Conservation (phyloP, 306 rosid species). For the Elaeagnus macrophylla region DNA sequence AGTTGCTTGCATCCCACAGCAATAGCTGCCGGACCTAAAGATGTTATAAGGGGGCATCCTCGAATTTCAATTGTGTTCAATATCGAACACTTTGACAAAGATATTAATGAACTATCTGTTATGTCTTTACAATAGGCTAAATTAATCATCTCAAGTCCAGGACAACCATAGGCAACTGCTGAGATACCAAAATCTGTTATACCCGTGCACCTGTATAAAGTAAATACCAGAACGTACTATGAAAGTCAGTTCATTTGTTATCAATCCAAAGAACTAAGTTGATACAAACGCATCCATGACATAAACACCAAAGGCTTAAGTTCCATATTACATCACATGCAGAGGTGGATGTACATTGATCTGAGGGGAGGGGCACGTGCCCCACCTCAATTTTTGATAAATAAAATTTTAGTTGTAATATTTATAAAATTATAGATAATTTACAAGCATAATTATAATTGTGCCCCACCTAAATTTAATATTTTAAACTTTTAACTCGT, state of each 20-base stretch:
- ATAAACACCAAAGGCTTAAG: not conserved
- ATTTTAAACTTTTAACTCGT: too few species aligned
- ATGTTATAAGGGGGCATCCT: conserved; percentile 67
- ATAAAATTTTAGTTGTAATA: too few species aligned
- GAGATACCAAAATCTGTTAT: conserved; percentile 70
- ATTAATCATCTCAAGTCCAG: conserved; percentile 61
- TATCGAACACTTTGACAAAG: conserved; percentile 54
- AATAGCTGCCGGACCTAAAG: conserved; percentile 58
- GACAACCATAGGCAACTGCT: conserved; percentile 70
- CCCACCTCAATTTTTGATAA: too few species aligned
- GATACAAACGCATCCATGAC: not conserved
- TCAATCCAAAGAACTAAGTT: not conserved
- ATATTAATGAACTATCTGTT: conserved; percentile 47
- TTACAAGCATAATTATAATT: too few species aligned
- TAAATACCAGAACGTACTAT: conserved; percentile 2
- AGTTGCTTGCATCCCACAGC: conserved; percentile 64
- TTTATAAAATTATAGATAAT: too few species aligned
- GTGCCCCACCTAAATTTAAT: too few species aligned
- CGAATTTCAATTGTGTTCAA: conserved; percentile 70
- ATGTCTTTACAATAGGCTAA: conserved; percentile 71
- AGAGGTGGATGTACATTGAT: too few species aligned
- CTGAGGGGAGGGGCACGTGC: too few species aligned
- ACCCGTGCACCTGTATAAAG: conserved; percentile 59
- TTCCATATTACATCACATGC: not conserved
- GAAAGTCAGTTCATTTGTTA: not conserved